These are phyloP conservation scores for Bjerkandera adusta DNA, from an alignment of 1,284 basidiomycete species.

Conservation along the genomic window DNA sequence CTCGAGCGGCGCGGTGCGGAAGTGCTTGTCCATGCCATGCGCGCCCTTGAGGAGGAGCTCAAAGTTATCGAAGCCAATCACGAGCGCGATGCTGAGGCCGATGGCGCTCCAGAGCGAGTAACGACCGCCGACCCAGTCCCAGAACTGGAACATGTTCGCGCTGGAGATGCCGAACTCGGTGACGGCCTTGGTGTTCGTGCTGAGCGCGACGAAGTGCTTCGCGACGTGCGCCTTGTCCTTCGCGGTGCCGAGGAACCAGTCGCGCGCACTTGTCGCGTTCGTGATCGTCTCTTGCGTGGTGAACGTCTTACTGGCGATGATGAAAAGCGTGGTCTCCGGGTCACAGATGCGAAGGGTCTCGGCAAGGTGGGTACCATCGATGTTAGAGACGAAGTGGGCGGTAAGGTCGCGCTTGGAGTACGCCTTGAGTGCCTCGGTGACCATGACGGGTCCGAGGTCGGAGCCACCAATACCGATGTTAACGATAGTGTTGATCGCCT, in stretches of 20 bases:
- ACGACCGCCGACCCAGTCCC: conserved; percentile 99
- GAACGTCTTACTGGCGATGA: conserved; percentile 98
- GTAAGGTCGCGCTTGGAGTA: conserved; percentile 90
- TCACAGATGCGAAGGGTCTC: conserved; percentile 84
- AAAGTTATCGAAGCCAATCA: conserved; percentile 95
- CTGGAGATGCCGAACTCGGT: conserved; percentile 93
- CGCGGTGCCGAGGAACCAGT: conserved; percentile 90
- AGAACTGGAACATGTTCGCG: conserved; percentile 99
- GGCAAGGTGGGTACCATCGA: conserved; percentile 96
- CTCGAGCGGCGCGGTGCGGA: conserved; percentile 86
- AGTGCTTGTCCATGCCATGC: conserved; percentile 98
- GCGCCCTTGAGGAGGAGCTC: conserved; percentile 88
- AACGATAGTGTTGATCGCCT: conserved; percentile 91
- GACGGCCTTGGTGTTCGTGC: conserved; percentile 94
- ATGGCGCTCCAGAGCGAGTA: conserved; percentile 99
- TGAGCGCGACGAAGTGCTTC: conserved; percentile 98
- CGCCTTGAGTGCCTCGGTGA: conserved; percentile 93
- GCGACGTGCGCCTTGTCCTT: conserved; percentile 91
- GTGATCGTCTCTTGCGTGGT: conserved; percentile 99
- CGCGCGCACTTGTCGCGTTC: conserved; percentile 91
- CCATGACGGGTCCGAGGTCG: conserved; percentile 98
- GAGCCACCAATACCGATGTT: conserved; percentile 99
- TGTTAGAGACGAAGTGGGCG: conserved; percentile 94
- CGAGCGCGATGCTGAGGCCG: conserved; percentile 91
- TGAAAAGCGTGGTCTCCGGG: conserved; percentile 95